Evolutionary conservation across 768 basidiomycete species (phyloP).

Genomic region (Termitomyces sp.): DNA sequence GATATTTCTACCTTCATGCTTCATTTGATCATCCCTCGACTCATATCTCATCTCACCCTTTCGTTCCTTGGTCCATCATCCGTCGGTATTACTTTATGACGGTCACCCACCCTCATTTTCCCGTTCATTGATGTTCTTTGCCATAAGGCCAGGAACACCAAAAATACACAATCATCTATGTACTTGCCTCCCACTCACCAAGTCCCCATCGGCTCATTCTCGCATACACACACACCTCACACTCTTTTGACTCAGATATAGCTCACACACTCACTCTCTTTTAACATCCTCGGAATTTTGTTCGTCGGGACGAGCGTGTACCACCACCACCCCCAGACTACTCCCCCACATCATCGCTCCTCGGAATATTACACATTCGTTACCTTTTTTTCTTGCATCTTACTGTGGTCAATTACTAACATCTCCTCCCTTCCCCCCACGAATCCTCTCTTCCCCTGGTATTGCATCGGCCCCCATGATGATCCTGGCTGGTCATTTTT

Average conservation of each 20-base stretch:
- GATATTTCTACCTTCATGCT: background rate
- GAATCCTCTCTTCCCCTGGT: too few species aligned
- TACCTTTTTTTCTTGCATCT: background rate
- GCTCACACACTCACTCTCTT: background rate
- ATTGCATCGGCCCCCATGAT: background rate
- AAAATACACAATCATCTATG: too few species aligned
- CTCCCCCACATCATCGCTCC: background rate
- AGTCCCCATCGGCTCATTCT: conserved; percentile 1
- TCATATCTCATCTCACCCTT: too few species aligned
- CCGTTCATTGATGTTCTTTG: background rate
- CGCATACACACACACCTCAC: conserved; percentile 1
- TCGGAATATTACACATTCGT: background rate
- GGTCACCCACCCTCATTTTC: background rate
- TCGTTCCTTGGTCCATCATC: background rate
- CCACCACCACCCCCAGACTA: conserved; percentile 4
- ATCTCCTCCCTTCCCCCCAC: background rate
- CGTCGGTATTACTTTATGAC: background rate
- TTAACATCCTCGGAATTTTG: conserved; percentile 14
- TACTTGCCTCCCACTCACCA: too few species aligned
- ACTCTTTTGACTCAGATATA: background rate
- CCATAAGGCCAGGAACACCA: too few species aligned
- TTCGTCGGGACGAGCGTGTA: conserved; percentile 37
- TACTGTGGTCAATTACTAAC: background rate
- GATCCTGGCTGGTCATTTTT: conserved; percentile 10
- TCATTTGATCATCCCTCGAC: too few species aligned